Conservation (phyloP, 2,329 filamentous ascomycete genomes). For the Ilyonectria mors-panacis region DNA sequence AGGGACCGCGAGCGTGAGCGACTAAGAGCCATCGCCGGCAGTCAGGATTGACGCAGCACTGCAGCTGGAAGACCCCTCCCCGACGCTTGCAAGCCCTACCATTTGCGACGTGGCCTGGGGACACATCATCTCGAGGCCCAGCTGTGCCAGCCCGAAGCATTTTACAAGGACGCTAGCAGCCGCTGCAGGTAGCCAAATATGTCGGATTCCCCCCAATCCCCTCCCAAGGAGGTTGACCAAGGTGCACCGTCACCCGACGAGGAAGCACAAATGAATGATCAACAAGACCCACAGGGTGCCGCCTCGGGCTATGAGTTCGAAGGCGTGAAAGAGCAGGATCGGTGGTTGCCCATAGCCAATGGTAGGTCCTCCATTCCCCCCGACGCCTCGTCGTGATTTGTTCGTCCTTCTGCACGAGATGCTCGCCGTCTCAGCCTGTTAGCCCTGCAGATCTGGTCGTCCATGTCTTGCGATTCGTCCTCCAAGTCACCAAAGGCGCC, state of each 20-base stretch:
- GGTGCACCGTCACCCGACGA: slow-evolving; percentile 93
- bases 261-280: slow-evolving; percentile 94
- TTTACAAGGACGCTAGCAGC: slow-evolving; percentile 73
- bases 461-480: slow-evolving; percentile 74
- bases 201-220: slow-evolving; percentile 89
- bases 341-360: slow-evolving; percentile 99
- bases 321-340: slow-evolving; percentile 96
- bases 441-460: slow-evolving; percentile 56
- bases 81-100: slow-evolving; percentile 67
- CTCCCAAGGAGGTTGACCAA: slow-evolving; percentile 95
- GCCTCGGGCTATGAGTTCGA: slow-evolving; percentile 89
- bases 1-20: slow-evolving; percentile 52
- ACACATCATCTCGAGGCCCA: slow-evolving; percentile 71
- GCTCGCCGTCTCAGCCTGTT: slow-evolving; percentile 47
- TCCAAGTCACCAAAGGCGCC: slow-evolving; percentile 65
- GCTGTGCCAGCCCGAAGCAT: slow-evolving; percentile 71
- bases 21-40: slow-evolving; percentile 49
- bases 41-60: slow-evolving; percentile 68
- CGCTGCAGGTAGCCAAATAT: slow-evolving; percentile 86
- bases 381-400: slow-evolving; percentile 59
- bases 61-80: slow-evolving; percentile 64
- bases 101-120: slow-evolving; percentile 72
- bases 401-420: slow-evolving; percentile 48
- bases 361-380: slow-evolving; percentile 76
- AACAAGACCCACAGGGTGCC: slow-evolving; percentile 82